Conservation (phyloP, 768 basidiomycete genomes). For the Lentinula sp. region DNA sequence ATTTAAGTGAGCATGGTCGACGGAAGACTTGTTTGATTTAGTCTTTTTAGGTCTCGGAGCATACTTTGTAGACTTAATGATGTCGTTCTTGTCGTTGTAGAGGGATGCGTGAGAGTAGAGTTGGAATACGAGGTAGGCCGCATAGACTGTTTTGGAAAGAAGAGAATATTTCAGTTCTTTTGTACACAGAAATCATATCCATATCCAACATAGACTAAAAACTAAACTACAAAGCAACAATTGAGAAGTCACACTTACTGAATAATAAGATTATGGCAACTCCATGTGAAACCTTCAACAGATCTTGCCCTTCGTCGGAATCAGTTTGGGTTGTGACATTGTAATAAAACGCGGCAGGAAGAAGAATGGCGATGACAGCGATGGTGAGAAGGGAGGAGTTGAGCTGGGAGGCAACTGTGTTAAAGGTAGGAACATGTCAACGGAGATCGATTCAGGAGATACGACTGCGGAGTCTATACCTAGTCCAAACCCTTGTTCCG, state of each 20-base stretch:
- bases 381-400: conserved; percentile 73
- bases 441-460: conserved; percentile 5
- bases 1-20: neutral
- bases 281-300: conserved; percentile 68
- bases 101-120: conserved; percentile 47
- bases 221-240: neutral
- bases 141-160: conserved; percentile 43
- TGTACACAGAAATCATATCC: neutral
- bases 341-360: conserved; percentile 79
- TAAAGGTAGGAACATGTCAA: no score
- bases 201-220: neutral
- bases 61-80: conserved; percentile 30
- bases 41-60: conserved; percentile 14
- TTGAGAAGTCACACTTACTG: neutral
- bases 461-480: conserved; percentile 33
- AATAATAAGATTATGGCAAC: conserved; percentile 32
- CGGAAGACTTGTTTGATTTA: neutral
- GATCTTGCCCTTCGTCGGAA: conserved; percentile 28
- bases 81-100: conserved; percentile 35
- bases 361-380: conserved; percentile 72
- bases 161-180: neutral
- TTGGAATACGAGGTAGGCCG: conserved; percentile 50
- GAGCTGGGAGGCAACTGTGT: conserved; percentile 52
- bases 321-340: conserved; percentile 24
- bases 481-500: conserved; percentile 48